Conservation (phyloP, 2,329 filamentous ascomycete genomes). For the Gaeumannomyces tritici region DNA sequence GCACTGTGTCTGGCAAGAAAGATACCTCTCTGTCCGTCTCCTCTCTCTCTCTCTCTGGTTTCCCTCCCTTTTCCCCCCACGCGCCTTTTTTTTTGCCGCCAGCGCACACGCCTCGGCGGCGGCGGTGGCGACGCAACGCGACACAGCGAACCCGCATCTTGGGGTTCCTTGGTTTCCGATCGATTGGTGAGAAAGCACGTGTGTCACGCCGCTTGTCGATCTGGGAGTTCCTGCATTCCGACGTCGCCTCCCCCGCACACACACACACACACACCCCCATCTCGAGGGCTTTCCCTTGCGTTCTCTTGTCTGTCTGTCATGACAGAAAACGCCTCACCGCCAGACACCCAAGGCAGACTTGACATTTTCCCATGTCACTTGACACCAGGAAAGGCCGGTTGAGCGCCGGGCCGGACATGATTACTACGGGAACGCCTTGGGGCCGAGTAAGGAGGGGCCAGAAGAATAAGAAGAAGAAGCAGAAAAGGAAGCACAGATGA, state of each 20-base stretch:
- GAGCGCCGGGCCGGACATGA: no score
- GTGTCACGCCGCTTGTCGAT: neutral
- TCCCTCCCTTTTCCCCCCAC: neutral
- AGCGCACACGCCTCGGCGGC: neutral
- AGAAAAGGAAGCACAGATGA: no score
- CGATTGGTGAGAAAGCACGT: neutral
- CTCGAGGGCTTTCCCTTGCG: no score
- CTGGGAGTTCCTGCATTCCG: neutral
- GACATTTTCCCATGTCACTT: no score
- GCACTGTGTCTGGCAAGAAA: neutral
- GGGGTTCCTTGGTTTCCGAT: neutral
- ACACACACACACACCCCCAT: no score
- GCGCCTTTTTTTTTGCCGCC: neutral
- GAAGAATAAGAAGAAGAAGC: no score
- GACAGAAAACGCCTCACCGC: no score
- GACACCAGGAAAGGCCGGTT: no score
- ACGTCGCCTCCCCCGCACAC: no score
- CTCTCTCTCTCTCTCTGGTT: neutral
- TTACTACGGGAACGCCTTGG: no score
- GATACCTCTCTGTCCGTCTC: neutral
- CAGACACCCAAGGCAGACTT: no score
- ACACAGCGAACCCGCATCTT: neutral
- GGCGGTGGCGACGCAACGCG: neutral
- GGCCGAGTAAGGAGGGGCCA: no score
- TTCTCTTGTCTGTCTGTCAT: neutral